Conservation (phyloP, 2,329 filamentous ascomycete species). For the Beauveria sp. region DNA sequence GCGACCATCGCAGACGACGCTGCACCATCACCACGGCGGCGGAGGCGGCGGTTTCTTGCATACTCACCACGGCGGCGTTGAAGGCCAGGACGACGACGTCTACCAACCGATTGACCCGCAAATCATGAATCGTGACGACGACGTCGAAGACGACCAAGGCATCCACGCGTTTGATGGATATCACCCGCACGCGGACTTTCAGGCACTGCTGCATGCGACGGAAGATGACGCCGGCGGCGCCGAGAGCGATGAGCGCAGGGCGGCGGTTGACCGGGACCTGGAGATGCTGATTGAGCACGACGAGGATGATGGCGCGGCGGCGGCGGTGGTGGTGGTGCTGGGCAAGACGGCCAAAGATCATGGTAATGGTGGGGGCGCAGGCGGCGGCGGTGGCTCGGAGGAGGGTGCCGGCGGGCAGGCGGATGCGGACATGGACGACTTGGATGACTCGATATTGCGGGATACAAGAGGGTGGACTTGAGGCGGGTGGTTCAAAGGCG, state of each 20-base stretch:
- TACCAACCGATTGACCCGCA: constrained; percentile 54
- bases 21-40: constrained; percentile 17
- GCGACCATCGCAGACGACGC: constrained; percentile 29
- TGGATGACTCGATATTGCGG: neutral
- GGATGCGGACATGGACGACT: constrained; percentile 10
- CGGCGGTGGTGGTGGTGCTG: constrained; percentile 4
- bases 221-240: constrained; percentile 26
- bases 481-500: neutral
- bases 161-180: constrained; percentile 30
- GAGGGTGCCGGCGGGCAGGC: neutral
- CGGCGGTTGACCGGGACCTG: constrained; percentile 39
- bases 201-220: constrained; percentile 44
- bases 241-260: constrained; percentile 23
- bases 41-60: constrained; percentile 15
- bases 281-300: constrained; percentile 45
- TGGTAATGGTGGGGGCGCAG: constrained; percentile 18
- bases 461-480: neutral
- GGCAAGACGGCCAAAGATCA: neutral
- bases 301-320: constrained; percentile 28
- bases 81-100: constrained; percentile 27
- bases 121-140: constrained; percentile 40
- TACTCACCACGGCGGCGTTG: constrained; percentile 22
- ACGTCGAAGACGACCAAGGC: constrained; percentile 21
- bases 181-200: constrained; percentile 41
- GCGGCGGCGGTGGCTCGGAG: neutral